Base-by-base conservation (phyloP, 2,329 filamentous ascomycete species). In the Curvularia eragrostidis region DNA sequence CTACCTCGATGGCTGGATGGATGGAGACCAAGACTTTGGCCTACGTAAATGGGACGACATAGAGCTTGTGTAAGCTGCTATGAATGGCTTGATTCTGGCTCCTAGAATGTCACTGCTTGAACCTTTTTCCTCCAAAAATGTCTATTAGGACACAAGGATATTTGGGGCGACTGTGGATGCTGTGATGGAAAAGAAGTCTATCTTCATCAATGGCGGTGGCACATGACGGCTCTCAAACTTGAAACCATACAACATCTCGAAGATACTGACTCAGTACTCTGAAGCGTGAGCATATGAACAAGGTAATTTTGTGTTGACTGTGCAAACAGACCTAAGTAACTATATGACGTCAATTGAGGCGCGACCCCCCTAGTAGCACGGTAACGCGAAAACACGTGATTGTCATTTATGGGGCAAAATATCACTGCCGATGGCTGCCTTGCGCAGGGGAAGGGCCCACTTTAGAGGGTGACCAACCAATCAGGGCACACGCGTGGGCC, bases 401-500 rank as follows among this genome's bases (percentile, higher is more conserved):
- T 56, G 15, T 24, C 8, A 49, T 34, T 30, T 28, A 47, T 8
- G 36, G 30, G n/a, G 39, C 43, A 8, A 47, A 36, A 49, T 13
- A 24, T 28, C 21, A 32, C 32, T 10, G 41, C 23, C 41, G 28
- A 44, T 42, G 23, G 52, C 36, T 54, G 52, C 52, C 52, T 54
- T 48, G 44, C 49, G 39, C 50, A 24, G 47, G 49, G 54, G 51
- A 47, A 21, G 8, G 24, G 30, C 39, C 46, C 46, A 48, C 50
- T 34, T 34, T 36, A 23, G 30, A 28, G n/a, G 13, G 28, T 24
- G 18, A 32, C 34, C 42, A 58, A 53, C 56, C 59, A 62, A 64
- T 60, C 43, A 50, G 42, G 38, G 34, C 34, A 23, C 28, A 41
- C 47, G 58, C 55, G 44, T 52, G 55, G 34, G 48, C 53, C 55